These are phyloP conservation scores for Candida piceae DNA, from an alignment of 805 yeast species.

Conservation along the genomic window DNA sequence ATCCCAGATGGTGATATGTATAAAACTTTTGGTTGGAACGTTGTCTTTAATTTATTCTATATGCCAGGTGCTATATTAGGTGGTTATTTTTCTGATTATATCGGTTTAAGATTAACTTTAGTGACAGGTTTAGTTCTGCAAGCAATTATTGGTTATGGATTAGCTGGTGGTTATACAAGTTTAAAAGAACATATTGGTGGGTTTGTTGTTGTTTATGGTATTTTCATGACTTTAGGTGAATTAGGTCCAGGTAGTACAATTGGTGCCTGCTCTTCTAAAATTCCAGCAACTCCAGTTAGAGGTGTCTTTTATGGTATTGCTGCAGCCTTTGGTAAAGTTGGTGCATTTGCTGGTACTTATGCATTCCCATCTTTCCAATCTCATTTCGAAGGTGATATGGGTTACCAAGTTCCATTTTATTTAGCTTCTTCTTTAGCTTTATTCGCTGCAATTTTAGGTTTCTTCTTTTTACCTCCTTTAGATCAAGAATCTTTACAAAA, in stretches of 20 bases:
- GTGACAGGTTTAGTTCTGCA: conserved; percentile 65
- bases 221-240: conserved; percentile 83
- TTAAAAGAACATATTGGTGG: conserved; percentile 64
- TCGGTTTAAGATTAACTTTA: conserved; percentile 87
- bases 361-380: conserved; percentile 77
- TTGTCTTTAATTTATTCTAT: conserved; percentile 81
- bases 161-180: conserved; percentile 65
- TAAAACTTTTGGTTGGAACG: conserved; percentile 87
- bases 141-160: conserved; percentile 73
- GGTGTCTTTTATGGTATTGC: conserved; percentile 90
- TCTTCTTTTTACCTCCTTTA: conserved; percentile 72
- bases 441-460: conserved; percentile 61
- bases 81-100: conserved; percentile 75
- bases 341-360: conserved; percentile 88
- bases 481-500: conserved; percentile 77
- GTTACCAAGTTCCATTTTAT: conserved; percentile 75
- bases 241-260: conserved; percentile 93
- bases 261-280: conserved; percentile 82
- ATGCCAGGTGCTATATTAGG: conserved; percentile 88
- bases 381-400: conserved; percentile 54
- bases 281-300: conserved; percentile 80
- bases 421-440: conserved; percentile 74
- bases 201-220: conserved; percentile 83
- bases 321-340: conserved; percentile 87
- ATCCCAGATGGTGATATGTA: conserved; percentile 59